Evolutionary conservation across 2,329 filamentous ascomycete species (phyloP).

Genomic region (Epichloe coenophiala): DNA sequence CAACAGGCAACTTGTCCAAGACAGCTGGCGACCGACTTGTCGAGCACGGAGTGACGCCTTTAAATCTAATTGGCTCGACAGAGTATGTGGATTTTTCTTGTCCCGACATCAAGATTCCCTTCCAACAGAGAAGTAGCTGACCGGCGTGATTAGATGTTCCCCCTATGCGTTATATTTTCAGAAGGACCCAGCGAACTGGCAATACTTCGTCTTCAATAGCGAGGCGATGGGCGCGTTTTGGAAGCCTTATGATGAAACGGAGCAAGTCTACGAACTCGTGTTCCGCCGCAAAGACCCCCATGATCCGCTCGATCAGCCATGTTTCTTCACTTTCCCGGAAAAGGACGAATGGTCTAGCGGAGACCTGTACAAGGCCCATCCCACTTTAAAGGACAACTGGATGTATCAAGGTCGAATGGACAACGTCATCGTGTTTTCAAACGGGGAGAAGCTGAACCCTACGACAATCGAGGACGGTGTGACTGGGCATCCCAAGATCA

Average conservation of each 20-base stretch:
- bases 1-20: constrained; percentile 21
- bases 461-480: constrained; percentile 21
- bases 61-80: constrained; percentile 27
- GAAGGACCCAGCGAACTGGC: constrained; percentile 22
- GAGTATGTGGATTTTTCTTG: constrained; percentile 19
- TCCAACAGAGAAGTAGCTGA: neutral
- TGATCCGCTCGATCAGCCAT: constrained; percentile 20
- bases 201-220: constrained; percentile 28
- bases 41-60: constrained; percentile 19
- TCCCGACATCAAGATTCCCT: neutral
- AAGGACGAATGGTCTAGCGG: constrained; percentile 22
- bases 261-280: constrained; percentile 18
- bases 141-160: constrained; percentile 14
- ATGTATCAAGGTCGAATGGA: constrained; percentile 23
- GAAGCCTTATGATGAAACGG: constrained; percentile 10
- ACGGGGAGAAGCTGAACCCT: constrained; percentile 30
- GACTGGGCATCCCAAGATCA: constrained; percentile 15
- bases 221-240: constrained; percentile 29
- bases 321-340: constrained; percentile 24
- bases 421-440: constrained; percentile 28
- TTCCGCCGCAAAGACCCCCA: constrained; percentile 22
- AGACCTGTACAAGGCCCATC: constrained; percentile 23
- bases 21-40: constrained; percentile 25
- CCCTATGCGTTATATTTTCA: constrained; percentile 23
- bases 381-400: constrained; percentile 19